These are phyloP conservation scores for Globisporangium nodosum DNA, from an alignment of 352 stramenopile species.

Conservation along the genomic window DNA sequence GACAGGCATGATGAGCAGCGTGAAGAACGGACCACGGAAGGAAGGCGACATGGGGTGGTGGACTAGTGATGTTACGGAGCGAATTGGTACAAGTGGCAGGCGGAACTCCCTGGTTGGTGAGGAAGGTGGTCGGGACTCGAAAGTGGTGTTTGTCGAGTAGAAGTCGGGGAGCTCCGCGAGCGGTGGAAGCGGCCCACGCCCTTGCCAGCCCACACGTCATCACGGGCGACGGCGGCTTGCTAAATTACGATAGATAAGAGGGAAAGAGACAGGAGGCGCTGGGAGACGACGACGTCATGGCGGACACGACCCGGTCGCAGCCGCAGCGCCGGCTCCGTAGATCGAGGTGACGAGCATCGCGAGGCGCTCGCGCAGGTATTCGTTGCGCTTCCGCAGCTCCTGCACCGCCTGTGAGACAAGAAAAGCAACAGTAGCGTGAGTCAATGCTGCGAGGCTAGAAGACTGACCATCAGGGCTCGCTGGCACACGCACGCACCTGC, in stretches of 20 bases:
- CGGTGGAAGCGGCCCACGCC: no score
- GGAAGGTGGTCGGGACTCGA: no score
- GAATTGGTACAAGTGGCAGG: no score
- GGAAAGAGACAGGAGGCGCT: not conserved
- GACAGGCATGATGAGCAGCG: no score
- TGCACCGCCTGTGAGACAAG: conserved; percentile 38
- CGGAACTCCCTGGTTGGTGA: no score
- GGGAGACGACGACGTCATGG: not conserved
- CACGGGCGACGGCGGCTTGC: not conserved
- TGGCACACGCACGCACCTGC: conserved; percentile 26
- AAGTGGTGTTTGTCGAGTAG: not conserved
- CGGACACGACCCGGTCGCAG: not conserved
- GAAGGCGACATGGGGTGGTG: no score
- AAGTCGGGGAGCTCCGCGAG: not conserved
- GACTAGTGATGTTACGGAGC: no score
- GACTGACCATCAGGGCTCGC: no score
- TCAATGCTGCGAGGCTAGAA: conserved; percentile 1
- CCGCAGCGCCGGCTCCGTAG: conserved; percentile 29
- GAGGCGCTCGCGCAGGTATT: conserved; percentile 51
- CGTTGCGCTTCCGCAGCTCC: conserved; percentile 54
- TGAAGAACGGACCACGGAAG: no score
- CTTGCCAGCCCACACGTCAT: not conserved
- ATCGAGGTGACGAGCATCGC: conserved; percentile 57
- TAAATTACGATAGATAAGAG: conserved; percentile 6
- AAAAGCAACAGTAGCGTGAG: not conserved